Evolutionary conservation across 371 early-diverging fungal species (phyloP).

Genomic region (Rhizomucor miehei): DNA sequence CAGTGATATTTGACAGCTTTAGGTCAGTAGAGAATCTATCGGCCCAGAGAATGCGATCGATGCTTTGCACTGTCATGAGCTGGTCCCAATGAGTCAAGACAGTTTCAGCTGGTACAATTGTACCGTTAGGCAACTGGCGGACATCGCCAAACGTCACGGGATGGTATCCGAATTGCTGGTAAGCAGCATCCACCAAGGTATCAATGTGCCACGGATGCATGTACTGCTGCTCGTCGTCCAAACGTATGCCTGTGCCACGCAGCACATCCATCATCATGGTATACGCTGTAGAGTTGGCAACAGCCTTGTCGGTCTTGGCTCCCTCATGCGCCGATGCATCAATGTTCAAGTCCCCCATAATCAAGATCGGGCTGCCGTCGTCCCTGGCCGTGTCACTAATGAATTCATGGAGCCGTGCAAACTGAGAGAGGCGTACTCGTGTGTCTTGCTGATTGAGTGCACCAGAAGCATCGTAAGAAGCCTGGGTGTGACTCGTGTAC

Average conservation of each 20-base stretch:
- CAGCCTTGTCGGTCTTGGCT: conserved; percentile 19
- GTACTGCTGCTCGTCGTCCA: conserved; percentile 5
- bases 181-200: conserved; percentile 51
- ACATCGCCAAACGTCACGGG: conserved; percentile 80
- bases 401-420: conserved; percentile 60
- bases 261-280: conserved; percentile 64
- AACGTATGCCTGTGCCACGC: conserved; percentile 48
- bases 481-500: conserved; percentile 85
- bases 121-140: conserved; percentile 34
- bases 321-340: conserved; percentile 45
- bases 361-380: conserved; percentile 47
- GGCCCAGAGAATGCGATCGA: conserved; percentile 69
- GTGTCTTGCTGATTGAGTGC: conserved; percentile 50
- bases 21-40: conserved; percentile 8
- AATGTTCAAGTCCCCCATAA: conserved; percentile 78
- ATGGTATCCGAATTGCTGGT: conserved; percentile 61
- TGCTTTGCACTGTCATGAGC: conserved; percentile 54
- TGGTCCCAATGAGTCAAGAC: conserved; percentile 58
- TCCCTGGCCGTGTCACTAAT: conserved; percentile 42
- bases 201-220: conserved; percentile 9
- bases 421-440: conserved; percentile 55
- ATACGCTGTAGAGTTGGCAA: conserved; percentile 59
- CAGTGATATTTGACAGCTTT: conserved; percentile 15
- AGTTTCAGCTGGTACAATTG: conserved; percentile 52
- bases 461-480: conserved; percentile 53